Evolutionary conservation across 1,139 yeast species (phyloP).

Genomic region (Saccharomyces uvarum): DNA sequence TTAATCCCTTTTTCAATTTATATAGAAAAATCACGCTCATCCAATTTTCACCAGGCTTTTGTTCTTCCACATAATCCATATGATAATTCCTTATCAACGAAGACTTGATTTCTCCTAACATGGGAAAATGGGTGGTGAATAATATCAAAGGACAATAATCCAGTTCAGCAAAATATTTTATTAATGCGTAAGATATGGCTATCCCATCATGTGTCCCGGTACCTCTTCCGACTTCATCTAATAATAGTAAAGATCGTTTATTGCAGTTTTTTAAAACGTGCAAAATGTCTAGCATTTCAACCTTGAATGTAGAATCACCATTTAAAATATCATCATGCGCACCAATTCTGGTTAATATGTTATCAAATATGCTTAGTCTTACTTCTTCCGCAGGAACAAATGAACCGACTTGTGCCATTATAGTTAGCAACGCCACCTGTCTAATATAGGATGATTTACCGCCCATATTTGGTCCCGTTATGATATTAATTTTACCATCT

Average conservation of each 20-base stretch:
- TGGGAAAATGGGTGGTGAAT: conserved; percentile 87
- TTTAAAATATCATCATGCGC: conserved; percentile 38
- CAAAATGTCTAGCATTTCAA: conserved; percentile 44
- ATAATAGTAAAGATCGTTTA: conserved; percentile 36
- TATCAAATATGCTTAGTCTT: conserved; percentile 37
- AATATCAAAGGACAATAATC: conserved; percentile 49
- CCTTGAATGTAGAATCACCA: conserved; percentile 42
- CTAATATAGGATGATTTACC: conserved; percentile 47
- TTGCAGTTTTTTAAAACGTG: conserved; percentile 35
- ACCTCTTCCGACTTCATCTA: conserved; percentile 50
- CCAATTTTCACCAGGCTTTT: conserved; percentile 33
- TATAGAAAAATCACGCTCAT: conserved; percentile 51
- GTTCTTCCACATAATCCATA: conserved; percentile 60
- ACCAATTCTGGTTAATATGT: conserved; percentile 41
- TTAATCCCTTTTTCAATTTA: conserved; percentile 50
- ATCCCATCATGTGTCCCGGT: conserved; percentile 90
- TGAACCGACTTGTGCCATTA: conserved; percentile 47
- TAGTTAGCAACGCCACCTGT: conserved; percentile 39
- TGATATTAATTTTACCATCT: conserved; percentile 47
- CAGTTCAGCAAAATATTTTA: conserved; percentile 50
- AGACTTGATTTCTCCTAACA: conserved; percentile 43
- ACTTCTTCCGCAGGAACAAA: conserved; percentile 44
- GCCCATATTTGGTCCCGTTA: conserved; percentile 58
- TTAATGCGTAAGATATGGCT: conserved; percentile 72
- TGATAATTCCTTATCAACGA: conserved; percentile 52